Evolutionary conservation across 176 grass and related monocot species (phyloP).

Genomic region (Hordeum vulgare): DNA sequence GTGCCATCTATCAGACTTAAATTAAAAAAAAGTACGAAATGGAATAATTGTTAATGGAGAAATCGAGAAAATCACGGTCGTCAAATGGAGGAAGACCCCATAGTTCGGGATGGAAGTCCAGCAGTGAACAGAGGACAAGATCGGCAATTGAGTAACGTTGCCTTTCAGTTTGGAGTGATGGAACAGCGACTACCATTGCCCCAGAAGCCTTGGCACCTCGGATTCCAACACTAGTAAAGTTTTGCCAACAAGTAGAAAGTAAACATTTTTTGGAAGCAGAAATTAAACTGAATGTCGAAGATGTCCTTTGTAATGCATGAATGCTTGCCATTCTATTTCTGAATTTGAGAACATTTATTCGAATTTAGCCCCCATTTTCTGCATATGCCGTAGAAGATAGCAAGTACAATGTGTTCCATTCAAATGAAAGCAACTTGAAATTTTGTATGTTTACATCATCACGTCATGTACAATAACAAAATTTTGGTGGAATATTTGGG

Average conservation of each 20-base stretch:
- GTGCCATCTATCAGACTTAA: not conserved
- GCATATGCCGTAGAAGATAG: too few relatives aligned
- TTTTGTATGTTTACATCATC: too few relatives aligned
- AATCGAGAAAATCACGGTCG: constrained; percentile 50
- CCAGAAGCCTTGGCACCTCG: constrained; percentile 75
- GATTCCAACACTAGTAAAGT: constrained; percentile 58
- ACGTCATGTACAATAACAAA: too few relatives aligned
- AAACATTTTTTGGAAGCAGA: not conserved
- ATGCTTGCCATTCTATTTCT: too few relatives aligned
- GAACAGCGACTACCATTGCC: constrained; percentile 71
- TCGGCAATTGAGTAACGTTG: constrained; percentile 53
- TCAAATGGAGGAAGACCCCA: constrained; percentile 84
- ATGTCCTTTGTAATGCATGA: not conserved
- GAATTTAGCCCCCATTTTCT: too few relatives aligned
- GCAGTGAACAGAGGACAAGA: constrained; percentile 59
- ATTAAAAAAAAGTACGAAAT: not conserved
- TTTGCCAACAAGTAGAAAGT: not conserved
- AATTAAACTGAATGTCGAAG: not conserved
- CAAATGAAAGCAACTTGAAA: too few relatives aligned
- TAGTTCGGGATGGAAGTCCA: constrained; percentile 73
- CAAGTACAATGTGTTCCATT: too few relatives aligned
- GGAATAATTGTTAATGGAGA: not conserved
- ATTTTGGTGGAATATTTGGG: too few relatives aligned
- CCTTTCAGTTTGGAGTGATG: constrained; percentile 69
- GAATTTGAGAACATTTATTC: too few relatives aligned